phyloP scores from a whole-genome alignment of 306 rosid genomes.

The Trichosanthes cucumerina region DNA sequence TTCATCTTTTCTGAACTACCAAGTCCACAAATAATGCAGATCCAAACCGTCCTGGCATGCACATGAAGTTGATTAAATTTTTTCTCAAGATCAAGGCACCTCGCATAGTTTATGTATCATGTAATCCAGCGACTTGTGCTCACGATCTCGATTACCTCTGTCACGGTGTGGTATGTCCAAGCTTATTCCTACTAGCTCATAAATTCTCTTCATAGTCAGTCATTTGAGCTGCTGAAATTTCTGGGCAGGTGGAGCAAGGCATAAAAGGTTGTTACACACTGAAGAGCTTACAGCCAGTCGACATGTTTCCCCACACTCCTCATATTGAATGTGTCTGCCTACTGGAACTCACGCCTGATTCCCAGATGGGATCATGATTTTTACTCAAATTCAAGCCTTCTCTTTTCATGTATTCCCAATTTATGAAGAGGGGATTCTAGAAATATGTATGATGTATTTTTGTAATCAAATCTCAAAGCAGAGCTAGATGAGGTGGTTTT shows the following conservation, averaged over 20 bases:
- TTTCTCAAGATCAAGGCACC: constrained; percentile 68
- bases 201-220: neutral
- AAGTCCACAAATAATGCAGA: constrained; percentile 30
- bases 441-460: neutral
- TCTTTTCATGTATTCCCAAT: neutral
- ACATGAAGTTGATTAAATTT: constrained; percentile 86
- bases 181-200: neutral
- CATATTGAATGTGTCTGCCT: constrained; percentile 89
- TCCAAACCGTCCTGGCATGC: constrained; percentile 99
- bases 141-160: constrained; percentile 94
- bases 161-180: constrained; percentile 71
- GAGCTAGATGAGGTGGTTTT: neutral
- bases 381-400: neutral
- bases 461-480: neutral
- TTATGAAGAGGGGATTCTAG: neutral
- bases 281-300: constrained; percentile 74
- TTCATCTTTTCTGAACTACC: constrained; percentile 5
- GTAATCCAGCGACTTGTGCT: constrained; percentile 96
- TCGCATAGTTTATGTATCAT: constrained; percentile 79
- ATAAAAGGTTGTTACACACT: constrained; percentile 78
- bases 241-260: constrained; percentile 56
- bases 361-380: neutral
- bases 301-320: constrained; percentile 99
- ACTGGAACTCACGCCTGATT: constrained; percentile 54
- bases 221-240: constrained; percentile 19